phyloP scores from a whole-genome alignment of 164 flowering plant species.

The Kalanchoe fedtschenkoi region DNA sequence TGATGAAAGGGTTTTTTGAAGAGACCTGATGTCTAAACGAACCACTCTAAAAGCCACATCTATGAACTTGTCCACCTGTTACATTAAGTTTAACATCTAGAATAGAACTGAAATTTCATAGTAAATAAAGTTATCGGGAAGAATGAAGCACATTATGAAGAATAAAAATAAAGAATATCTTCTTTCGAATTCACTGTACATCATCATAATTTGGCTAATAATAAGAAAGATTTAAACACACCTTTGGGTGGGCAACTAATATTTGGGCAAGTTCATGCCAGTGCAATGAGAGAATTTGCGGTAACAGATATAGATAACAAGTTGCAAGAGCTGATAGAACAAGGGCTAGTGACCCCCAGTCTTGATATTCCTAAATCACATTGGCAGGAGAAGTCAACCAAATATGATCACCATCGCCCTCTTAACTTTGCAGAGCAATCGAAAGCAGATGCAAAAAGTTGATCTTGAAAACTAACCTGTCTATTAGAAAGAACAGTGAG shows the following conservation, averaged over 20 bases:
- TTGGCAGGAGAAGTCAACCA: slow-evolving; percentile 8
- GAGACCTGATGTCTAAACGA: slow-evolving; percentile 35
- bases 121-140: not conserved
- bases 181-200: not conserved
- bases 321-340: slow-evolving; percentile 71
- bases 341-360: slow-evolving; percentile 28
- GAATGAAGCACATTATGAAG: not conserved
- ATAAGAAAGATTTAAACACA: slow-evolving; percentile 14
- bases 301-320: slow-evolving; percentile 61
- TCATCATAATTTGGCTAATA: not conserved
- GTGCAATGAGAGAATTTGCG: slow-evolving; percentile 67
- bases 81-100: slow-evolving; percentile 12
- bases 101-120: not conserved
- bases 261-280: slow-evolving; percentile 79
- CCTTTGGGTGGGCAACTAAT: slow-evolving; percentile 82
- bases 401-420: not conserved
- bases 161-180: not conserved
- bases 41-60: slow-evolving; percentile 76
- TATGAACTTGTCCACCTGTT: slow-evolving; percentile 81
- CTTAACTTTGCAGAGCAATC: not conserved
- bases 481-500: slow-evolving; percentile 45
- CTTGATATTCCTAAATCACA: slow-evolving; percentile 37
- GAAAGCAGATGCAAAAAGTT: too few species aligned
- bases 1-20: slow-evolving; percentile 41
- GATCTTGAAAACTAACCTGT: slow-evolving; percentile 36